phyloP scores from a whole-genome alignment of 2,329 filamentous ascomycete genomes.

The Penicillium brasilianum region DNA sequence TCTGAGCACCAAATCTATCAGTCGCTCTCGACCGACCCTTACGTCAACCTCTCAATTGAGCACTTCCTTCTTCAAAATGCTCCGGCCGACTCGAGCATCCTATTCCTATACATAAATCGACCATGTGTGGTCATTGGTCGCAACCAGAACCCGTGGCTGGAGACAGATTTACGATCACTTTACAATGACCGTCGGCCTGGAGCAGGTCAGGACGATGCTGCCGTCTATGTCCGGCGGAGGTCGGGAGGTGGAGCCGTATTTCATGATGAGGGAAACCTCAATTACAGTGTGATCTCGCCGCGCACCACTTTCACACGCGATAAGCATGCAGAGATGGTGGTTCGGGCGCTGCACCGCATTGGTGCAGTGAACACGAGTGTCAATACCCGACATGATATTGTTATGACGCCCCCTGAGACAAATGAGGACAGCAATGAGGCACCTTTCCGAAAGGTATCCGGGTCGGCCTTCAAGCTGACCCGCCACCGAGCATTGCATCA shows the following conservation, averaged over 20 bases:
- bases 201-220: constrained; percentile 36
- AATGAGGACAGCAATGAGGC: constrained; percentile 22
- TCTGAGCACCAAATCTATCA: constrained; percentile 68
- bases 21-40: constrained; percentile 73
- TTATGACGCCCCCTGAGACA: constrained; percentile 61
- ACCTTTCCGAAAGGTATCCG: constrained; percentile 77
- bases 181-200: constrained; percentile 42
- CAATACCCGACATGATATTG: constrained; percentile 92
- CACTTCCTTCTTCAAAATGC: constrained; percentile 82
- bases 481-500: constrained; percentile 83
- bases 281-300: constrained; percentile 91
- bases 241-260: constrained; percentile 93
- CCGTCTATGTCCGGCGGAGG: constrained; percentile 77
- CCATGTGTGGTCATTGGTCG: constrained; percentile 90
- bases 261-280: constrained; percentile 90
- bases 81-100: constrained; percentile 71
- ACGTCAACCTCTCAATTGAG: constrained; percentile 91
- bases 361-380: constrained; percentile 66
- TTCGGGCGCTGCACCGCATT: constrained; percentile 69
- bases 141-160: constrained; percentile 97
- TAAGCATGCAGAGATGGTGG: constrained; percentile 90
- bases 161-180: constrained; percentile 75
- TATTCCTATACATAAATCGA: constrained; percentile 86
- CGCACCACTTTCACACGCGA: constrained; percentile 77
- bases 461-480: constrained; percentile 93